phyloP scores from a whole-genome alignment of 1,284 basidiomycete genomes.

The Pseudozyma hubeiensis region DNA sequence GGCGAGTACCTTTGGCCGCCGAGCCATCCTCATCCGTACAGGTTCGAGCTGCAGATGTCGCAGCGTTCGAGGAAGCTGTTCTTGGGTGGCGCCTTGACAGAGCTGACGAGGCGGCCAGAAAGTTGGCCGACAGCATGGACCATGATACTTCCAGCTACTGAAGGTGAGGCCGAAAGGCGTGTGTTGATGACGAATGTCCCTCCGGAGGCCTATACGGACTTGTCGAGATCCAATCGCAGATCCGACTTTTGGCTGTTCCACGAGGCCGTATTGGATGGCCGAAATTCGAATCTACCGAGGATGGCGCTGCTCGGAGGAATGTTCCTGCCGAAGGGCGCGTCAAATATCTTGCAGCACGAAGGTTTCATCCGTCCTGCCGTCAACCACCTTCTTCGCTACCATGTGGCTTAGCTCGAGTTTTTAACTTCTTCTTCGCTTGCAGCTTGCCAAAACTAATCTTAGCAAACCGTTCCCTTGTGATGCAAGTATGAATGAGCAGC shows the following conservation, averaged over 20 bases:
- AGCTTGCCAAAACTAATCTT: no score
- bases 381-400: background rate
- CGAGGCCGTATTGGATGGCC: background rate
- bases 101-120: background rate
- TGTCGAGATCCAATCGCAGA: background rate
- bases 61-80: background rate
- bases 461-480: no score
- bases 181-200: slow-evolving; percentile 2
- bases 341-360: background rate
- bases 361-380: background rate
- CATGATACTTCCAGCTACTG: background rate
- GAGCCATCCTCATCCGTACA: background rate
- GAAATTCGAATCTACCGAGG: rapidly evolving
- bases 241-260: slow-evolving; percentile 8
- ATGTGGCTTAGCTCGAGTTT: background rate
- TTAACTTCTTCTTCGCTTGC: no score
- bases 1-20: slow-evolving; percentile 19
- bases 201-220: background rate
- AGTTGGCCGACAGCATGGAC: background rate
- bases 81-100: background rate
- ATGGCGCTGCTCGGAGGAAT: slow-evolving; percentile 11
- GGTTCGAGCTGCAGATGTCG: background rate
- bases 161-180: background rate
- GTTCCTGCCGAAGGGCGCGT: slow-evolving; percentile 7
- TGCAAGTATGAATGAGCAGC: no score